These are phyloP conservation scores for Paraphaeosphaeria sporulosa DNA, from an alignment of 2,329 filamentous ascomycete species.

Conservation along the genomic window DNA sequence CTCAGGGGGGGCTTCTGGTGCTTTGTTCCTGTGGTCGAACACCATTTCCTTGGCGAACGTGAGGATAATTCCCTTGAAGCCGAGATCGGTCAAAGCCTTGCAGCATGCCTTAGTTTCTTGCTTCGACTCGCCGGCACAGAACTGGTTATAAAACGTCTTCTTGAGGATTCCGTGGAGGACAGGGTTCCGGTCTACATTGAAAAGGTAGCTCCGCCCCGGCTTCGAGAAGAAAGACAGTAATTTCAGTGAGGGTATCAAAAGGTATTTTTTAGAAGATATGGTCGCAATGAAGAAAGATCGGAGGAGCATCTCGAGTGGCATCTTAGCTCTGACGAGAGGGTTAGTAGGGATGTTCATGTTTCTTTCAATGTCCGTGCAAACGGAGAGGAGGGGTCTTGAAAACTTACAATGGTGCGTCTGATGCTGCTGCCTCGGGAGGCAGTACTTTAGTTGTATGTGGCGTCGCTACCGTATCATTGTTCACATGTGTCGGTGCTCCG, in stretches of 20 bases:
- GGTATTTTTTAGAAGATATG: constrained; percentile 55
- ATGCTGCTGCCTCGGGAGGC: constrained; percentile 7
- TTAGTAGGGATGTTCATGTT: background rate
- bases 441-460: constrained; percentile 18
- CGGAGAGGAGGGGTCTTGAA: background rate
- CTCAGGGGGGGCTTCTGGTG: constrained; percentile 18
- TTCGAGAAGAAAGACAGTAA: constrained; percentile 51
- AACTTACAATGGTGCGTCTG: constrained; percentile 24
- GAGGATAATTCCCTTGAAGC: constrained; percentile 84
- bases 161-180: constrained; percentile 76
- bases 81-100: constrained; percentile 71
- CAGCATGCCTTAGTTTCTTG: constrained; percentile 70
- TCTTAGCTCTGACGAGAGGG: constrained; percentile 18
- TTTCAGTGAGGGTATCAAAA: constrained; percentile 49
- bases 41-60: constrained; percentile 78
- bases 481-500: background rate
- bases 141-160: constrained; percentile 86
- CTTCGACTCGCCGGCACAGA: constrained; percentile 82
- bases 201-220: constrained; percentile 48
- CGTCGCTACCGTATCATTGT: constrained; percentile 12
- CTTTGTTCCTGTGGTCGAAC: constrained; percentile 49
- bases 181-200: constrained; percentile 74
- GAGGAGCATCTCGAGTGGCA: constrained; percentile 39
- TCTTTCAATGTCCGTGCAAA: no score
- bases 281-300: constrained; percentile 51